Percentiles rank a stretch among this genome's conserved stretches.
These are phyloP conservation scores for Dendrobium officinale DNA, from an alignment of 106 monocot genomes.

Conservation along the genomic window DNA sequence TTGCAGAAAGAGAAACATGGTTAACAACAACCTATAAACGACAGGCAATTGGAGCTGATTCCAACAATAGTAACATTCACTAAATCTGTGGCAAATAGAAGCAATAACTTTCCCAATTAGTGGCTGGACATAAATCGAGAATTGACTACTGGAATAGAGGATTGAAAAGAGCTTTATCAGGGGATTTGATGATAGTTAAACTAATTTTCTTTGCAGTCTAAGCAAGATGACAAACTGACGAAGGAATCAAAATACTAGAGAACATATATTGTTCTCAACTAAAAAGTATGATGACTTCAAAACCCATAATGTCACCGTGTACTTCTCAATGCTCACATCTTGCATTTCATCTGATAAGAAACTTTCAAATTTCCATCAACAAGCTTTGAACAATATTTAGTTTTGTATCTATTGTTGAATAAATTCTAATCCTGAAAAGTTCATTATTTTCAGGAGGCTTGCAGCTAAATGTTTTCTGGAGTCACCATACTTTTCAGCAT, in stretches of 20 bases:
- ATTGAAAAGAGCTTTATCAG: not conserved
- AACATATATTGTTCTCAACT: not conserved
- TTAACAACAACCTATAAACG: not conserved
- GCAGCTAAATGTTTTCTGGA: slow-evolving; percentile 73
- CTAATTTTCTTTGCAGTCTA: not conserved
- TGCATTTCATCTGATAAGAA: not conserved
- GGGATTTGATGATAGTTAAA: not conserved
- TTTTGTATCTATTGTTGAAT: not conserved
- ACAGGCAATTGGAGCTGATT: not conserved
- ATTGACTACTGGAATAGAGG: not conserved
- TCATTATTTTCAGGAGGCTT: slow-evolving; percentile 60
- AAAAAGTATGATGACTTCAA: not conserved
- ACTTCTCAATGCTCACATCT: not conserved
- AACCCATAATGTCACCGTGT: not conserved
- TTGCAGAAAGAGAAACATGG: not conserved
- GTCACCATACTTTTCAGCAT: slow-evolving; percentile 70
- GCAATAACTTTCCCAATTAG: not conserved
- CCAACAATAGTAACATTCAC: not conserved
- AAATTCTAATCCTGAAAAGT: not conserved
- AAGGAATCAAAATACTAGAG: not conserved
- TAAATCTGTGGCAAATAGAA: not conserved
- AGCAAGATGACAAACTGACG: not conserved
- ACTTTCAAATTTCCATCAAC: not conserved
- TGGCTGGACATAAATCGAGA: not conserved
- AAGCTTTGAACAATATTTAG: not conserved